phyloP scores from a whole-genome alignment of 2,329 filamentous ascomycete species.

The Pseudogymnoascus sp. region DNA sequence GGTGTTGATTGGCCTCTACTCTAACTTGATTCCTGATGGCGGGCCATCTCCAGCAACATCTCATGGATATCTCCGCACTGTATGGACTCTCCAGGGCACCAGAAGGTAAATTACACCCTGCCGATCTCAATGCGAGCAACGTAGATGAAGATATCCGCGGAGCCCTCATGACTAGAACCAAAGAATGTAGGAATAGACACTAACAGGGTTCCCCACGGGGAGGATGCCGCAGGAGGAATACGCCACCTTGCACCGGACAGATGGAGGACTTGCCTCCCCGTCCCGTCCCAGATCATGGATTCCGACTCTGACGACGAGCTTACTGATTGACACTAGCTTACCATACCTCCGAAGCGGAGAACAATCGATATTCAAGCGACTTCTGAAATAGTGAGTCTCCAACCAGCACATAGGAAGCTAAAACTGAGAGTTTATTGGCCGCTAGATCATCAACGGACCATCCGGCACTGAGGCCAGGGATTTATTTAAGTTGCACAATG shows the following conservation, averaged over 20 bases:
- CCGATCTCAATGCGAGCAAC: neutral
- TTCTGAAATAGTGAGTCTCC: neutral
- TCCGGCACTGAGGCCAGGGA: neutral
- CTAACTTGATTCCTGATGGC: neutral
- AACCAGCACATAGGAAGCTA: neutral
- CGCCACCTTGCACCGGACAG: neutral
- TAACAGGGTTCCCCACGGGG: neutral
- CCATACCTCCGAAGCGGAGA: neutral
- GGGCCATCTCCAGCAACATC: neutral
- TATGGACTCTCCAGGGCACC: neutral
- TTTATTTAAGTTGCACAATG: neutral
- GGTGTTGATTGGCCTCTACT: too few species aligned
- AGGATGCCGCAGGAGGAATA: neutral
- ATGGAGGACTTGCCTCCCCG: neutral
- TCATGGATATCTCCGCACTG: neutral
- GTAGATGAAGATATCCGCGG: neutral
- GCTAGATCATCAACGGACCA: neutral
- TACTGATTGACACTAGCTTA: neutral
- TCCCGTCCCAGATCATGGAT: neutral
- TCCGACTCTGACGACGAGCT: neutral
- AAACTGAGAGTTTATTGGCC: neutral
- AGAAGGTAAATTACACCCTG: neutral
- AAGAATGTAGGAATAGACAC: neutral
- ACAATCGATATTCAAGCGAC: neutral
- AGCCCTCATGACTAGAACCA: neutral